A percentile compares a stretch with the other conserved stretches of the same genome.
Conservation (phyloP, 2,329 filamentous ascomycete genomes). For the Trichoderma afroharzianum region DNA sequence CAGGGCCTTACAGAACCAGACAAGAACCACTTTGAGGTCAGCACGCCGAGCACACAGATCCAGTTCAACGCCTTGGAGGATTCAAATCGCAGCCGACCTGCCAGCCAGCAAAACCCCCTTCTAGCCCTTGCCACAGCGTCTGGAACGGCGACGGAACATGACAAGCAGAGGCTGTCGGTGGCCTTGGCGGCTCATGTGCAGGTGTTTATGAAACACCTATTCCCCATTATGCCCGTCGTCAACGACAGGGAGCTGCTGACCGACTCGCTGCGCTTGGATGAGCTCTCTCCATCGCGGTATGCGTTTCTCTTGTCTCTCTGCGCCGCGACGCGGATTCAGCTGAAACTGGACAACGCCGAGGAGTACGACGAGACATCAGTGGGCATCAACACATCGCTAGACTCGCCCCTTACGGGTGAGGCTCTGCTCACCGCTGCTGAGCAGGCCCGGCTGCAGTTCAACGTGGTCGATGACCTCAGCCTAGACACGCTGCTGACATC, state of each 20-base stretch:
- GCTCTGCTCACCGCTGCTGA: slow-evolving; percentile 28
- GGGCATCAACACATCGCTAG: slow-evolving; percentile 20
- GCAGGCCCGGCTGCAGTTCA: slow-evolving; percentile 27
- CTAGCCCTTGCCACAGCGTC: background rate
- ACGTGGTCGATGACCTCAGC: slow-evolving; percentile 27
- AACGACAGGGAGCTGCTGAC: slow-evolving; percentile 27
- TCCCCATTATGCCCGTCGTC: slow-evolving; percentile 33
- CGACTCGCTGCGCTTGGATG: slow-evolving; percentile 26
- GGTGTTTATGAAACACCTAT: slow-evolving; percentile 30
- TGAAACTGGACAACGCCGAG: slow-evolving; percentile 25
- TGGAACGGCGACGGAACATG: slow-evolving; percentile 1
- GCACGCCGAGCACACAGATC: slow-evolving; percentile 20
- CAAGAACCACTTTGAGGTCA: slow-evolving; percentile 22
- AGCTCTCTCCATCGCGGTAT: slow-evolving; percentile 27
- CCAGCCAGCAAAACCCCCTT: background rate
- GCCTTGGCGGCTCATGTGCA: slow-evolving; percentile 28
- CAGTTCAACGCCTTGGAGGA: background rate
- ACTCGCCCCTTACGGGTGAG: slow-evolving; percentile 26
- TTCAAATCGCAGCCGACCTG: background rate
- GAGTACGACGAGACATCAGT: slow-evolving; percentile 19
- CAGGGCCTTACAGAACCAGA: slow-evolving; percentile 21
- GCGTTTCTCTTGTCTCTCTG: slow-evolving; percentile 29
- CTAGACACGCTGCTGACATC: slow-evolving; percentile 30
- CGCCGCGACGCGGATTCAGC: slow-evolving; percentile 30
- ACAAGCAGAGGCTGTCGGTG: slow-evolving; percentile 23